Conservation (phyloP, 345 rosid species). For the Triadica sebifera region DNA sequence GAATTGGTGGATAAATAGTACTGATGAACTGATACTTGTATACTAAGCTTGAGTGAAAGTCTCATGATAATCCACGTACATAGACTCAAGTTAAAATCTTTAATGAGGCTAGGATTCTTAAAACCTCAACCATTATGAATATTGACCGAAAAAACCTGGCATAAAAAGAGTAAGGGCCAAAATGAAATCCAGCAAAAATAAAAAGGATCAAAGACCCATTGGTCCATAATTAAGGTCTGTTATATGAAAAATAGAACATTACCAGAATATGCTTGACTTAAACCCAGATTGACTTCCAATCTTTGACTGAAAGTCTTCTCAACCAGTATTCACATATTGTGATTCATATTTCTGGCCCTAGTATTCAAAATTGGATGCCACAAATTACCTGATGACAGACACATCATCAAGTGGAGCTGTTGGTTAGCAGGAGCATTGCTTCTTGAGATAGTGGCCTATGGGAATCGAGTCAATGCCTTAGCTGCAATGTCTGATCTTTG, state of each 20-base stretch:
- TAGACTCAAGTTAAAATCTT: not conserved
- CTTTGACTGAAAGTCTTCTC: not conserved
- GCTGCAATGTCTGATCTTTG: not conserved
- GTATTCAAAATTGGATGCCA: not conserved
- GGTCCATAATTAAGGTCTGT: not conserved
- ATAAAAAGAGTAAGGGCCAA: not conserved
- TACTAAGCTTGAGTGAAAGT: not conserved
- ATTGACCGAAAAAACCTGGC: not conserved
- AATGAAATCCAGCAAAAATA: not conserved
- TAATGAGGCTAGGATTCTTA: not conserved
- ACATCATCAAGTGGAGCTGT: not conserved
- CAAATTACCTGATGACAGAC: not conserved
- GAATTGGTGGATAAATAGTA: not conserved
- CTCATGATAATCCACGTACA: too few species aligned
- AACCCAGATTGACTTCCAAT: not conserved
- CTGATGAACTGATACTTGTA: not conserved
- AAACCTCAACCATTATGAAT: not conserved
- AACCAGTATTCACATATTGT: not conserved
- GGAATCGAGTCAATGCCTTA: not conserved
- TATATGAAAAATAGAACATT: too few species aligned
- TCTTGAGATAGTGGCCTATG: not conserved
- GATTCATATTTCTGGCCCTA: not conserved
- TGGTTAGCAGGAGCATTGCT: not conserved
- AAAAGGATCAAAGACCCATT: not conserved
- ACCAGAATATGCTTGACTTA: not conserved